Evolutionary conservation across 2,329 filamentous ascomycete species (phyloP).

Genomic region (Alternaria solani): DNA sequence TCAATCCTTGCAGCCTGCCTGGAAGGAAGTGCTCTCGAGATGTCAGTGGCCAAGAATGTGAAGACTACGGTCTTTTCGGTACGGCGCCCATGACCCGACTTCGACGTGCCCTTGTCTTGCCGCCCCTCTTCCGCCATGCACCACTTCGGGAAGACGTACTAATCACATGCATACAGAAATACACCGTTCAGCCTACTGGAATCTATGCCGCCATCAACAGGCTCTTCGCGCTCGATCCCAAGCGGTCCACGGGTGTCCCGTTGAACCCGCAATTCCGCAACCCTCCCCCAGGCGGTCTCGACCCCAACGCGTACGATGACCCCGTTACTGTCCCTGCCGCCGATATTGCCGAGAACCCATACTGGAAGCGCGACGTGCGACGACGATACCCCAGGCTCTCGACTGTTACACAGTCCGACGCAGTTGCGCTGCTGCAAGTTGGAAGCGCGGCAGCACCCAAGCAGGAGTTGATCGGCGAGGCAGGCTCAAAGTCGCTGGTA

Average conservation of each 20-base stretch:
- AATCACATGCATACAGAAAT: constrained; percentile 71
- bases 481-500: constrained; percentile 76
- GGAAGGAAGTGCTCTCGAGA: constrained; percentile 29
- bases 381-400: constrained; percentile 82
- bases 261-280: constrained; percentile 92
- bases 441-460: constrained; percentile 84
- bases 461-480: constrained; percentile 78
- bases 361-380: constrained; percentile 93
- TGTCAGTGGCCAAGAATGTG: constrained; percentile 43
- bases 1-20: constrained; percentile 24
- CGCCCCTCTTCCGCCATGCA: constrained; percentile 15
- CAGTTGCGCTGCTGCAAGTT: constrained; percentile 83
- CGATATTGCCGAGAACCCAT: constrained; percentile 89
- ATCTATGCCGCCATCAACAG: constrained; percentile 87
- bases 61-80: constrained; percentile 40
- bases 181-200: constrained; percentile 88
- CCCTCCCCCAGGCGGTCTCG: constrained; percentile 77
- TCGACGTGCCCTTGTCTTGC: constrained; percentile 5
- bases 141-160: constrained; percentile 15
- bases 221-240: constrained; percentile 79
- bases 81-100: constrained; percentile 20
- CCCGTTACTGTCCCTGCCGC: constrained; percentile 83
- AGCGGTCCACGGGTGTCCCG: constrained; percentile 89
- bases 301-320: constrained; percentile 78
- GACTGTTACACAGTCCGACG: constrained; percentile 82